A percentile compares a stretch with the other conserved stretches of the same genome.
Evolutionary conservation across 306 rosid species (phyloP).

Genomic region (Oxytropis ochrocephala): DNA sequence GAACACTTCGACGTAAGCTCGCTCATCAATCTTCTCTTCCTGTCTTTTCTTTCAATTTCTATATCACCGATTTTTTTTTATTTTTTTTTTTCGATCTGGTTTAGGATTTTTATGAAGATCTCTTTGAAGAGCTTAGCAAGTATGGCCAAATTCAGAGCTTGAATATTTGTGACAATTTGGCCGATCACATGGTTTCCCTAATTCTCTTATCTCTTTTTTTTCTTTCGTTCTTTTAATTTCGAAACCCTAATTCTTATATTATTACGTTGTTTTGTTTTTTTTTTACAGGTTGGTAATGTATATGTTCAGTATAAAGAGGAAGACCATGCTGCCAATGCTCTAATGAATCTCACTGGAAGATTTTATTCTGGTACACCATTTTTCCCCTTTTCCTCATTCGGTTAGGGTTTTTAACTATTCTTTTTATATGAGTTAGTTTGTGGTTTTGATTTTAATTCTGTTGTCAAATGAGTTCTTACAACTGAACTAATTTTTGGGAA

Average conservation of each 20-base stretch:
- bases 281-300: slow-evolving; percentile 82
- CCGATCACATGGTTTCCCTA: slow-evolving; percentile 83
- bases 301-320: slow-evolving; percentile 84
- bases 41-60: not conserved
- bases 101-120: slow-evolving; percentile 92
- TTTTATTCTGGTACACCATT: slow-evolving; percentile 68
- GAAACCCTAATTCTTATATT: not conserved
- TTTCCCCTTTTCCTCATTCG: not conserved
- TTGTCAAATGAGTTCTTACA: not conserved
- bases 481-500: not conserved
- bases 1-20: slow-evolving; percentile 55
- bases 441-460: not conserved
- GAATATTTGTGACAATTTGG: slow-evolving; percentile 93
- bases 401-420: not conserved
- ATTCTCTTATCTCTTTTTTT: too few species aligned
- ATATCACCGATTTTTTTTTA: too few species aligned
- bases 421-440: not conserved
- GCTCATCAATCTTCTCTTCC: not conserved
- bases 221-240: not conserved
- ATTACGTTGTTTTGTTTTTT: not conserved
- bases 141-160: slow-evolving; percentile 89
- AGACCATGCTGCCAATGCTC: slow-evolving; percentile 93
- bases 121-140: slow-evolving; percentile 92
- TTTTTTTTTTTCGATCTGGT: not conserved
- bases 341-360: slow-evolving; percentile 79